Percentiles rank a stretch among this genome's conserved stretches.
These are phyloP conservation scores for Erodium texanum DNA, from an alignment of 441 rosid species.

Conservation along the genomic window DNA sequence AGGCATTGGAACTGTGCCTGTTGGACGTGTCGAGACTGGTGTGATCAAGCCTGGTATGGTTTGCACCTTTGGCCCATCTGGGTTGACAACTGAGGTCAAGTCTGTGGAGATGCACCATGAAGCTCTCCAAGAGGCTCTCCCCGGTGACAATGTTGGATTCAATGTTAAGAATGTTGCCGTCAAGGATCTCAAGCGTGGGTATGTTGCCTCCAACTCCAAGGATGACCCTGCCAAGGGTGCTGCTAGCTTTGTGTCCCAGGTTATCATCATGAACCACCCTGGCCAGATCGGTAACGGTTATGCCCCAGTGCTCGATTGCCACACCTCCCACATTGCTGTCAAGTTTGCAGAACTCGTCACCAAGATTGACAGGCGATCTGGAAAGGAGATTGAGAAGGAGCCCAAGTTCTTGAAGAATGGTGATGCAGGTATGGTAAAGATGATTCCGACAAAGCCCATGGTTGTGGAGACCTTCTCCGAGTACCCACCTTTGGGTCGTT, in stretches of 20 bases:
- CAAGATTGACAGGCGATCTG: too few relatives aligned
- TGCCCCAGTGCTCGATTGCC: slow-evolving; percentile 41
- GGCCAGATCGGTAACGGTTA: slow-evolving; percentile 41
- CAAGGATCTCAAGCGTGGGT: slow-evolving; percentile 37
- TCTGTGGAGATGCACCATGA: slow-evolving; percentile 46
- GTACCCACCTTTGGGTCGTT: slow-evolving; percentile 43
- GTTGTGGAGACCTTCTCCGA: slow-evolving; percentile 42
- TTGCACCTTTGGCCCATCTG: too few relatives aligned
- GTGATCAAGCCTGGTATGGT: too few relatives aligned
- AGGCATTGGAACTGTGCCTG: too few relatives aligned
- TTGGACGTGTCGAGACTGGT: too few relatives aligned
- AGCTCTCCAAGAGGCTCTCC: slow-evolving; percentile 34
- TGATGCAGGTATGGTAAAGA: slow-evolving; percentile 57
- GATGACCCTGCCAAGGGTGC: slow-evolving; percentile 34
- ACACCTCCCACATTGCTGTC: slow-evolving; percentile 17
- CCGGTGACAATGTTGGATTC: slow-evolving; percentile 39
- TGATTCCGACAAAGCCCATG: slow-evolving; percentile 53
- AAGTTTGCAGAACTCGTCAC: too few relatives aligned
- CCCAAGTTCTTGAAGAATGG: slow-evolving; percentile 37
- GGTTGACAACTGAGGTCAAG: too few relatives aligned
- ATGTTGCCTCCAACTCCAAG: too few relatives aligned
- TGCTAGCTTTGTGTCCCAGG: slow-evolving; percentile 36
- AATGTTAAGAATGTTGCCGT: slow-evolving; percentile 33
- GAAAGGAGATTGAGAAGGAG: too few relatives aligned
- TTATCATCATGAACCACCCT: slow-evolving; percentile 42